phyloP scores from a whole-genome alignment of 345 rosid genomes.

The Trapa bicornis region DNA sequence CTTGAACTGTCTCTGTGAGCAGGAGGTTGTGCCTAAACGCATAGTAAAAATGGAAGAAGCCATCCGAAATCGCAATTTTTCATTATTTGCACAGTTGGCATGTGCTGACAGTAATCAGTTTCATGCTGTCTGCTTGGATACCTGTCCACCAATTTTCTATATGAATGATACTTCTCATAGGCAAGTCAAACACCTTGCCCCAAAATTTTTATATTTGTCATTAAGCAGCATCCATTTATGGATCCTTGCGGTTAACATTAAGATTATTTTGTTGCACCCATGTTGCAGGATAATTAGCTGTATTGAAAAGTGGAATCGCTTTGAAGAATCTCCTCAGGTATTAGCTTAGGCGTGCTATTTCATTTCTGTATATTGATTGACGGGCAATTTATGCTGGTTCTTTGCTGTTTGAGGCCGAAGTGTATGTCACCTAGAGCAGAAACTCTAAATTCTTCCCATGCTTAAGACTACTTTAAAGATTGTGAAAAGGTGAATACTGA shows the following conservation, averaged over 20 bases:
- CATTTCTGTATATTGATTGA: too few relatives aligned
- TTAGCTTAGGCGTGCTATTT: slow-evolving; percentile 4
- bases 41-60: slow-evolving; percentile 72
- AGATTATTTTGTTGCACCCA: background rate
- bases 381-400: too few relatives aligned
- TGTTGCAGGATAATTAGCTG: slow-evolving; percentile 63
- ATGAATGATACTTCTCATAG: slow-evolving; percentile 97
- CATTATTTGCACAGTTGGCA: slow-evolving; percentile 58
- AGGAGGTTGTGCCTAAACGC: slow-evolving; percentile 86
- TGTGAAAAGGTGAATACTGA: too few relatives aligned
- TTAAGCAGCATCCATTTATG: background rate
- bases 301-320: slow-evolving; percentile 76
- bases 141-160: slow-evolving; percentile 82
- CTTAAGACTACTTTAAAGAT: too few relatives aligned
- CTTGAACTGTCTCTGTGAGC: background rate
- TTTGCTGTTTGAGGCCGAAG: too few relatives aligned
- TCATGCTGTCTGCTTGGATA: slow-evolving; percentile 93
- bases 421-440: too few relatives aligned
- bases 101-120: slow-evolving; percentile 93
- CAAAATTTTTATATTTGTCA: background rate
- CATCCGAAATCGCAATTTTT: slow-evolving; percentile 54
- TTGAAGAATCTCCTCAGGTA: slow-evolving; percentile 71
- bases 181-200: slow-evolving; percentile 18
- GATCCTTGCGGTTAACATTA: slow-evolving; percentile 14
- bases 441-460: too few relatives aligned